Evolutionary conservation across 805 yeast species (phyloP).

Genomic region (Pichia kluyveri): DNA sequence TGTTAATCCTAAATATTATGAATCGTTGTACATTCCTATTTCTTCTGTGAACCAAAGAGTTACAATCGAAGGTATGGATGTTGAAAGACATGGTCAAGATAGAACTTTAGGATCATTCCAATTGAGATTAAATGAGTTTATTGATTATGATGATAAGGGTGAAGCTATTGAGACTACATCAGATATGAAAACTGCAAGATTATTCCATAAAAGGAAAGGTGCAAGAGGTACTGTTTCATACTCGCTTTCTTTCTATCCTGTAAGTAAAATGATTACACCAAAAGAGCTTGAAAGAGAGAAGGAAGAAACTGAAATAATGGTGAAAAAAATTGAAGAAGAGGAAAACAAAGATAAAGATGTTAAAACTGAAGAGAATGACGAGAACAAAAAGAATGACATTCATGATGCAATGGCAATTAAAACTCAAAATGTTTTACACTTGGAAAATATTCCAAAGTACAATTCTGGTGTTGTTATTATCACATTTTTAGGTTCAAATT

Average conservation of each 20-base stretch:
- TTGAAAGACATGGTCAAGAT: constrained; percentile 69
- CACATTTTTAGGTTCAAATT: constrained; percentile 51
- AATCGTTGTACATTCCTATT: constrained; percentile 71
- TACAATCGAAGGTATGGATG: constrained; percentile 88
- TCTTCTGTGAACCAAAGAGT: constrained; percentile 76
- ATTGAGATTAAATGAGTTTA: constrained; percentile 55
- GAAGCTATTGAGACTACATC: constrained; percentile 49
- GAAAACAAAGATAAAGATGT: constrained; percentile 16
- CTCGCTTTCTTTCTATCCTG: constrained; percentile 74
- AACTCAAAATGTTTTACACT: constrained; percentile 41
- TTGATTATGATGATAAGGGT: constrained; percentile 60
- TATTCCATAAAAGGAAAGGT: constrained; percentile 64
- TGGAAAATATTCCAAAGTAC: constrained; percentile 48
- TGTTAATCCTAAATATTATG: constrained; percentile 78
- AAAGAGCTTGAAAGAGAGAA: constrained; percentile 56
- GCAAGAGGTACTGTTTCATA: constrained; percentile 75
- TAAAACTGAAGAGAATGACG: constrained; percentile 16
- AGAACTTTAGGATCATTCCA: constrained; percentile 81
- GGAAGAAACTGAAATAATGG: constrained; percentile 22
- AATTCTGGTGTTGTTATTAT: constrained; percentile 71
- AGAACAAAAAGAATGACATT: constrained; percentile 21
- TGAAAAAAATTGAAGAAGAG: constrained; percentile 22
- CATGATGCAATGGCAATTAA: constrained; percentile 23
- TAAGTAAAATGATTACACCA: constrained; percentile 67
- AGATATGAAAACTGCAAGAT: constrained; percentile 47